Evolutionary conservation across 768 basidiomycete genomes (phyloP).

Genomic region (Tylopilus plumbeoviolaceoides): DNA sequence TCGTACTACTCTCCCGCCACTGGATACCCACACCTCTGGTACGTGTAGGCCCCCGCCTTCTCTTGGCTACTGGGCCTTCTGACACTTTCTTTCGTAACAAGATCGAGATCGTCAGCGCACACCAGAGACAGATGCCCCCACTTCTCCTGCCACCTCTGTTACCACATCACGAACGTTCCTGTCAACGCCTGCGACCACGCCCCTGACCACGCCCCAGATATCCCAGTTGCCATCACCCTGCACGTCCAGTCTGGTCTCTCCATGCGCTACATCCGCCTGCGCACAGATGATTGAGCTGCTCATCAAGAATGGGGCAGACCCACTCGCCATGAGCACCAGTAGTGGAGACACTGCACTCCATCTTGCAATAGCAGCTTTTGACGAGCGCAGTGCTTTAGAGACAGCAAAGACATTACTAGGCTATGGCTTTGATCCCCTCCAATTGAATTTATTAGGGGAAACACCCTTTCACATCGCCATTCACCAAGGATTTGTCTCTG

Average conservation of each 20-base stretch:
- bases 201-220: conserved; percentile 30
- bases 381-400: too few species aligned
- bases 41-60: conserved; percentile 8
- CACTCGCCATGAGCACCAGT: too few species aligned
- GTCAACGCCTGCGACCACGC: conserved; percentile 42
- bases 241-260: conserved; percentile 43
- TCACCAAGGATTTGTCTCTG: too few species aligned
- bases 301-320: too few species aligned
- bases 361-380: too few species aligned
- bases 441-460: too few species aligned
- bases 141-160: conserved; percentile 32
- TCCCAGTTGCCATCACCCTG: conserved; percentile 49
- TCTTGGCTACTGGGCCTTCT: conserved; percentile 8
- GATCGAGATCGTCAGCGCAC: conserved; percentile 37
- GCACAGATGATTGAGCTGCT: too few species aligned
- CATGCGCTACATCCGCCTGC: conserved; percentile 30
- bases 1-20: conserved; percentile 31
- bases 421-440: too few species aligned
- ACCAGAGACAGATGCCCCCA: conserved; percentile 34
- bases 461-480: too few species aligned
- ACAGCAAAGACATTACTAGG: too few species aligned
- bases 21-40: conserved; percentile 38
- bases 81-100: conserved; percentile 14
- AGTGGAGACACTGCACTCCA: too few species aligned
- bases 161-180: conserved; percentile 38